Base-by-base conservation (phyloP, 2,329 filamentous ascomycete genomes). In the Ceratocystis papillata region DNA sequence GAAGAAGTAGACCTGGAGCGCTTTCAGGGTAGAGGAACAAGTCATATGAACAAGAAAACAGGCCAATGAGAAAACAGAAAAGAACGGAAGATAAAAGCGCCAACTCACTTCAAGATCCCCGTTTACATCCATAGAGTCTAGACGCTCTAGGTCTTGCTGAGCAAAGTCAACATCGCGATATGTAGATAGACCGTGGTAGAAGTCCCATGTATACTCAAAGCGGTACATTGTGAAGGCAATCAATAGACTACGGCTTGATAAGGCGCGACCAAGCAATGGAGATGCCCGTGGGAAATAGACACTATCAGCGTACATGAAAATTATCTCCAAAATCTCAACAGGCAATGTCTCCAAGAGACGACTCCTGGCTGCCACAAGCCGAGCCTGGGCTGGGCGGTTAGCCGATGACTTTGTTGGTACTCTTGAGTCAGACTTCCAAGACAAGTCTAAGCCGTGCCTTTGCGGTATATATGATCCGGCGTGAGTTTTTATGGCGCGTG, bases 251-350 rank as follows among this genome's bases (percentile, higher is more conserved):
- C 55, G 57, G 30, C 60, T 57, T 7, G 81, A 83, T 15, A 85
- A 76, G 57, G 78, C 75, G 30, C 73, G 71, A 28, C 80, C 79
- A 37, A 85, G 73, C 41, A 75, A 72, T 10, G 72, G 77, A 63
- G 76, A 79, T 62, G 77, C 74, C 4, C 73, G 75, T 0, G 80
- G 76, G 0, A 85, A 74, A 63, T 78, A 75, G 60, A 80, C 68
- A 69, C 81, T 83, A 68, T 73, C 71, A 62, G 80, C 82, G 64
- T 79, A 72, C 69, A 80, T 72, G 65, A 83, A 78, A 61, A 85
- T 82, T 41, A 69, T 74, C 70, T 83, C 80, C 12, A 84, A 75
- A 28, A 84, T 74, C 71, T 84, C 82, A 5, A 77, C 71, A 0
- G 82, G 82, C 7, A 84, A 73, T 37, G 70, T 70, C 62, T 76